Evolutionary conservation across 495 filamentous ascomycete genomes (phyloP), one percentile per base, ranked within the genome.

Genomic region (Cairneyella variabilis): DNA sequence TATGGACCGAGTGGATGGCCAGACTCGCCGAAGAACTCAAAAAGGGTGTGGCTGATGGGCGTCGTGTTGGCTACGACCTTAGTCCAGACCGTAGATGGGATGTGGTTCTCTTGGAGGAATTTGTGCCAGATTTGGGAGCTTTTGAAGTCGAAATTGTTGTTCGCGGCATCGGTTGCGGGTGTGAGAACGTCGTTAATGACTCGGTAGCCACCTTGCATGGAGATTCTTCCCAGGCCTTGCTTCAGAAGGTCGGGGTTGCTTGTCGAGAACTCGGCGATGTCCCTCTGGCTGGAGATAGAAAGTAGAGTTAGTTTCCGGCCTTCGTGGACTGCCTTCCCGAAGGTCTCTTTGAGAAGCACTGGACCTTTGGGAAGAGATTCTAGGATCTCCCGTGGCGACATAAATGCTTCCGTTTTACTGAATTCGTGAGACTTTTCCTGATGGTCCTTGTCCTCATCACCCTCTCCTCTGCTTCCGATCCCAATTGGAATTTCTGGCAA

Each of bases 171-270:
- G 4, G 37, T 21, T 26, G 52, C 47, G 9, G 57, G 28, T 12
- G 23, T 45, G 2, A 58, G 20, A 3, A 21, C 34, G 9, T 38
- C 57, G 22, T 59, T 43, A 0, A 34, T 37, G 11, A 60, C 23
- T 5, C 17, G 8, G 34, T 57, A 60, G 1, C 57, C 61, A 38
- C 61, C 61, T 38, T 63, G 61, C 2, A 58, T 10, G 2, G 53
- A 43, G 14, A 56, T 30, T 11, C 42, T 54, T 17, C 16, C 37
- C 0, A 56, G 34, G 2, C 40, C 53, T 16, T 54, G 20, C 28
- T 28, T 50, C 5, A 57, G 14, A n/a, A 54, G 23, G 4, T 57
- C 44, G 17, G 37, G 27, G 6, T 48, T 8, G 18, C 48, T 32
- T 3, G 48, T 2, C 3, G 37, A 25, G 38, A 59, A 63, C 7